Percentiles rank a stretch among this genome's conserved stretches.
Conservation (phyloP, 2,329 filamentous ascomycete species). For the Aspergillus quadrilineatus region DNA sequence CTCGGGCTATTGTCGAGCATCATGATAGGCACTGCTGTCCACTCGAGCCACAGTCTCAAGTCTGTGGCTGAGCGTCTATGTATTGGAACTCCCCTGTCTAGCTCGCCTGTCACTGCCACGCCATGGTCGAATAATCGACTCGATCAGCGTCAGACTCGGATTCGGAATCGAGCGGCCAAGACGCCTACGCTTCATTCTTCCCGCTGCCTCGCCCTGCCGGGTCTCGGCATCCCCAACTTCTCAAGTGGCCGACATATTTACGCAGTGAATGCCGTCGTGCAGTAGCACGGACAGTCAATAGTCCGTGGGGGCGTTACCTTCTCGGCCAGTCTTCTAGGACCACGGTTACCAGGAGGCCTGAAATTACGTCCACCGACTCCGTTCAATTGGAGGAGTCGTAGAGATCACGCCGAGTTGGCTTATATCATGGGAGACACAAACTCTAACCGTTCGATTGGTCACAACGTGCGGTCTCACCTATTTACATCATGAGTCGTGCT, state of each 20-base stretch:
- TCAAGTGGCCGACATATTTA: neutral
- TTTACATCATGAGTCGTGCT: slow-evolving; percentile 3
- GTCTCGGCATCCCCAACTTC: neutral
- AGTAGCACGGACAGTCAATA: neutral
- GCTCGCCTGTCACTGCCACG: too few species aligned
- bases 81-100: neutral
- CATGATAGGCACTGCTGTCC: too few species aligned
- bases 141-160: neutral
- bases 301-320: neutral
- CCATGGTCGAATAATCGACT: too few species aligned
- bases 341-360: neutral
- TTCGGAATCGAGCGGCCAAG: slow-evolving; percentile 1
- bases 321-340: neutral
- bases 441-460: neutral
- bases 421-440: neutral
- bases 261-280: neutral
- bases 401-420: neutral
- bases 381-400: neutral
- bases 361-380: neutral
- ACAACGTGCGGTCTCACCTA: neutral
- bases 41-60: neutral
- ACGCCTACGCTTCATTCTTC: neutral
- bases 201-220: neutral
- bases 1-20: neutral
- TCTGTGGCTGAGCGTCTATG: neutral